Base-by-base conservation (phyloP, 805 yeast genomes). In the Sugiyamaella qingdaonensis region DNA sequence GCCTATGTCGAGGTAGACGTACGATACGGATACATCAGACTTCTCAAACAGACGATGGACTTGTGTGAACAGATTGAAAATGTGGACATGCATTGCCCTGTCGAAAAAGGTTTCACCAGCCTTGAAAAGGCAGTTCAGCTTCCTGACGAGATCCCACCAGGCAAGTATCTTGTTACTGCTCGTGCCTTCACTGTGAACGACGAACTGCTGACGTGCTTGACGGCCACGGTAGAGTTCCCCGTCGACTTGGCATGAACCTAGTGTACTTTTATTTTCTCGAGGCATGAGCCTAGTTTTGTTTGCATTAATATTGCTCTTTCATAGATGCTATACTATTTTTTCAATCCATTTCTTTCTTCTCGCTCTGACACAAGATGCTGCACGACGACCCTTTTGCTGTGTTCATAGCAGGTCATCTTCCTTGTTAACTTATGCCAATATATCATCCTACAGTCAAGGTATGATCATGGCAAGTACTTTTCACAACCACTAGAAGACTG, bases 1-100 rank as follows among this genome's bases (percentile, higher is more conserved):
- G 88, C 98, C 0, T 94, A 91, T 64, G 95, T 94, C 48, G 97
- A 91, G 60, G 92, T 94, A 29, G 95, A 89, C 60, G 98, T 94
- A 18, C 79, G 87, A 59, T 86, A 90, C 64, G 99, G 98, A 4
- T 91, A 86, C 72, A 91, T 94, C 70, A 86, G 86, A 61, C 77
- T 94, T 54, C 72, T 94, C 50, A 85, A 88, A 62, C 92, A 90
- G 67, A 88, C 95, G n/a, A 87, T 85, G 68, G 98, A 94, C 68
- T 75, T 94, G 57, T 94, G 99, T 71, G 96, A 90, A 59, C 84
- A 89, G 66, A 76, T 90, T 54, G 80, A 81, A 50, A 85, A 90
- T 62, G 91, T 90, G 44, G 96, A 87, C 64, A 71, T 90, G 74
- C 77, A 79, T 54, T 94, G 99, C 68, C 99, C 99, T 1, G 71